Percentiles rank a stretch among this genome's conserved stretches.
These are phyloP conservation scores for Cucumis cinereus DNA, from an alignment of 306 rosid genomes.

Conservation along the genomic window DNA sequence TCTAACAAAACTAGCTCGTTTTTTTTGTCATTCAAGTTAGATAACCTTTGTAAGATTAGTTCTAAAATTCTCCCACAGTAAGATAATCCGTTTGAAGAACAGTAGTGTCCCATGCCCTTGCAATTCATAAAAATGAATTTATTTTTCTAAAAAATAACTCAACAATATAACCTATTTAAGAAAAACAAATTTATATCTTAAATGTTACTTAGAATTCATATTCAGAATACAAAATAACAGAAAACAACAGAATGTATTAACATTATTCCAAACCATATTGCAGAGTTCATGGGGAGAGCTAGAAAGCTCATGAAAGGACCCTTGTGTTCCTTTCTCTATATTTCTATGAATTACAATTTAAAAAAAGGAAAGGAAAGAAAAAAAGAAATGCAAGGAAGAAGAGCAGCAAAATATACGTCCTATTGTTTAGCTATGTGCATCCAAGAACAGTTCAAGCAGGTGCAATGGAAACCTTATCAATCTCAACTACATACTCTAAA, in stretches of 20 bases:
- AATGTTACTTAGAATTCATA: not conserved
- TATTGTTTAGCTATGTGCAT: not conserved
- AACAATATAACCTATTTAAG: too few relatives aligned
- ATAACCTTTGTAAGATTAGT: too few relatives aligned
- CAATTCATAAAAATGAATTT: too few relatives aligned
- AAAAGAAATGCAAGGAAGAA: not conserved
- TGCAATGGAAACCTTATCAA: constrained; percentile 88
- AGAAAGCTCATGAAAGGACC: not conserved
- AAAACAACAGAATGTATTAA: not conserved
- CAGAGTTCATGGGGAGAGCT: not conserved
- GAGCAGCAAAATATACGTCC: not conserved
- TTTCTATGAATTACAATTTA: not conserved
- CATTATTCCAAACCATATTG: not conserved
- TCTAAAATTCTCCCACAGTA: too few relatives aligned
- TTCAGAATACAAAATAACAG: not conserved
- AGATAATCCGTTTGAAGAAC: too few relatives aligned
- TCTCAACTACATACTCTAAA: constrained; percentile 62
- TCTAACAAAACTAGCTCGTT: too few relatives aligned
- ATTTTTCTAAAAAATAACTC: too few relatives aligned
- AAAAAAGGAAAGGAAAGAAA: not conserved
- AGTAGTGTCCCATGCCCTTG: too few relatives aligned
- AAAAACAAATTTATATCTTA: not conserved
- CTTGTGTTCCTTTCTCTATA: not conserved
- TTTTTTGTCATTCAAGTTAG: too few relatives aligned
- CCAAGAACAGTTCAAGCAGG: constrained; percentile 36